Evolutionary conservation across 2,329 filamentous ascomycete species (phyloP).

Genomic region (Cladosporium oxysporum): DNA sequence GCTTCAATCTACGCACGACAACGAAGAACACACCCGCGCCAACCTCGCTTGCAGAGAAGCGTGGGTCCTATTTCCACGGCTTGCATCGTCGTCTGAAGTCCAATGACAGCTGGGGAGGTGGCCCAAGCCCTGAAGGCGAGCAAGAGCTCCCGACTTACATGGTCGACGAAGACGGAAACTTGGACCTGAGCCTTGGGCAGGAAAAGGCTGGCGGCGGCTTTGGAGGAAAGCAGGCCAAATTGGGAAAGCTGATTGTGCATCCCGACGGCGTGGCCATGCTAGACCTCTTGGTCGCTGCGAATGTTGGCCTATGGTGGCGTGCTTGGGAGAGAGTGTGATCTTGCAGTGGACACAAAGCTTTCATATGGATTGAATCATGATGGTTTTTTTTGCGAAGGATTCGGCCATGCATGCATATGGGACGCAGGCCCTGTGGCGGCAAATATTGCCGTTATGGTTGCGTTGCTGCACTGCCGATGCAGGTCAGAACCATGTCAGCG

Average conservation of each 20-base stretch:
- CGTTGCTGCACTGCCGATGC: background rate
- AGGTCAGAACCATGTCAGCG: background rate
- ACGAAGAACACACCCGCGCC: constrained; percentile 31
- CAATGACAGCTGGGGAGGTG: constrained; percentile 18
- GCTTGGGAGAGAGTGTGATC: constrained; percentile 62
- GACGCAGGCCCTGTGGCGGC: background rate
- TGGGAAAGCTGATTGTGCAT: constrained; percentile 89
- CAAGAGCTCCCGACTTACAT: constrained; percentile 25
- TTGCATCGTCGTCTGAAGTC: constrained; percentile 16
- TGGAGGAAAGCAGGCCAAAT: constrained; percentile 81
- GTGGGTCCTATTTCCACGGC: constrained; percentile 23
- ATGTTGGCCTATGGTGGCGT: constrained; percentile 92
- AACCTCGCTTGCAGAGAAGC: constrained; percentile 33
- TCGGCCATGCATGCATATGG: background rate
- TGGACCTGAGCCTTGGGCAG: constrained; percentile 75
- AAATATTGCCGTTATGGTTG: background rate
- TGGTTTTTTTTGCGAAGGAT: background rate
- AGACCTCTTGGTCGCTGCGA: constrained; percentile 86
- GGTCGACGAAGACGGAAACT: constrained; percentile 43
- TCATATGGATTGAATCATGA: background rate
- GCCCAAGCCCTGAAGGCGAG: constrained; percentile 11
- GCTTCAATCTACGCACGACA: constrained; percentile 79
- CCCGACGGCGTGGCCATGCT: constrained; percentile 94
- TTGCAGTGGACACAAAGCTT: background rate
- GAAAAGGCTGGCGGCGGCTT: constrained; percentile 86